These are phyloP conservation scores for Synchytrium microbalum DNA, from an alignment of 371 early-diverging fungal genomes.

Conservation along the genomic window DNA sequence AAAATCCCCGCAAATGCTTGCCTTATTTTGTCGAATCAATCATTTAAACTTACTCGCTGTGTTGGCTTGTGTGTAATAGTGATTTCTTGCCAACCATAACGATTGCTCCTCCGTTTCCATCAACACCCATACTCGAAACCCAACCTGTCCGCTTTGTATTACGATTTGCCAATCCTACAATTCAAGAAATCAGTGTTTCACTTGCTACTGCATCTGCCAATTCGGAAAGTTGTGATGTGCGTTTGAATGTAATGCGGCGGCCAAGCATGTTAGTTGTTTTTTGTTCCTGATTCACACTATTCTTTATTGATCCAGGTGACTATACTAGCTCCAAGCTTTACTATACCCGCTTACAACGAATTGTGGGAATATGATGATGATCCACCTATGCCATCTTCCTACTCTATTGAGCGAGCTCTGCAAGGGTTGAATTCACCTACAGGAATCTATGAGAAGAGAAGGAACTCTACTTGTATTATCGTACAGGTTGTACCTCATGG, in stretches of 20 bases:
- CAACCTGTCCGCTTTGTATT: slow-evolving; percentile 52
- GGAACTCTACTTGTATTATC: slow-evolving; percentile 13
- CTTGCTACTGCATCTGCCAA: slow-evolving; percentile 47
- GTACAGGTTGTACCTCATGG: slow-evolving; percentile 14
- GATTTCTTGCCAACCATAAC: slow-evolving; percentile 72
- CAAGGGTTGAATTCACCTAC: slow-evolving; percentile 5
- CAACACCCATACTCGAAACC: slow-evolving; percentile 27
- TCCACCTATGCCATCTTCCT: slow-evolving; percentile 5
- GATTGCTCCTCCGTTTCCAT: slow-evolving; percentile 48
- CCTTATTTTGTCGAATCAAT: too few species aligned
- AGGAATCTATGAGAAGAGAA: slow-evolving; percentile 10
- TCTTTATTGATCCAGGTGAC: slow-evolving; percentile 33
- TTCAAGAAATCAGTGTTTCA: slow-evolving; percentile 58
- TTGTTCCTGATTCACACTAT: neutral
- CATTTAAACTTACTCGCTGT: too few species aligned
- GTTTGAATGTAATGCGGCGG: neutral
- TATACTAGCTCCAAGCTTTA: slow-evolving; percentile 61
- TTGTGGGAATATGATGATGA: slow-evolving; percentile 72
- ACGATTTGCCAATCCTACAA: slow-evolving; percentile 78
- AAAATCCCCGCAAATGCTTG: neutral
- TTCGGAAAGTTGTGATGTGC: slow-evolving; percentile 16
- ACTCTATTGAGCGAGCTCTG: too few species aligned
- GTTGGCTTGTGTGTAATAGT: too few species aligned
- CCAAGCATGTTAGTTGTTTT: neutral
- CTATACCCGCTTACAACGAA: slow-evolving; percentile 69